Base-by-base conservation (phyloP, 2,329 filamentous ascomycete genomes). In the Fusarium brevicatenulatum region DNA sequence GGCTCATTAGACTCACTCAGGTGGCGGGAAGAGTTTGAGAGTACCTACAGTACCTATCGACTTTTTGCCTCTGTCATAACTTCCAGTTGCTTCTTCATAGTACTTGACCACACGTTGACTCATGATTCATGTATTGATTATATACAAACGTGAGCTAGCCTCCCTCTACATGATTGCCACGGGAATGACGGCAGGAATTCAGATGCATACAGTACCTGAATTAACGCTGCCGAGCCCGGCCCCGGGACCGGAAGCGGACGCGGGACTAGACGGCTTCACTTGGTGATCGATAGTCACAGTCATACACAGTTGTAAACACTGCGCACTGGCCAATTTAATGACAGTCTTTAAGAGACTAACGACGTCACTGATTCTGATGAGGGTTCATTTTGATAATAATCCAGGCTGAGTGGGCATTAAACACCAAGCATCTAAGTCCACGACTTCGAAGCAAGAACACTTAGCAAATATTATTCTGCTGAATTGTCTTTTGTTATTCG, bases 41-140 rank as follows among this genome's bases (percentile, higher is more conserved):
- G 50, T 37, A 53, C 44, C 34, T 36, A 36, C 15, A 40, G 42
- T 18, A 44, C 19, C 8, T 37, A 52, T 36, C 23, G 28, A 36
- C 16, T 21, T 36, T 32, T 52, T 49, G 50, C 50, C 50, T 18
- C 49, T 52, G 46, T 34, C 46, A 43, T 52, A 25, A 37, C 32
- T 74, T 73, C 71, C 52, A 71, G 46, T 58, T 68, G 49, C 49
- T 73, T 68, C 71, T 30, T 62, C 32, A 37, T 16, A 18, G 16
- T 50, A 44, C 43, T 34, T 32, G 13, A 21, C 18, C 8, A n/a
- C n/a, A n/a, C 46, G 34, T 52, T 57, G 56, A 60, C 58, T 71
- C 71, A 73, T 72, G 62, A 64, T 59, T 46, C 53, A 30, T 52
- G 50, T 42, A 44, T 25, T 43, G 25, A 23, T 50, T n/a, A 37